A percentile compares a stretch with the other conserved stretches of the same genome.
These are phyloP conservation scores for Leucocoprinus sp. DNA, from an alignment of 768 basidiomycete genomes.

Conservation along the genomic window DNA sequence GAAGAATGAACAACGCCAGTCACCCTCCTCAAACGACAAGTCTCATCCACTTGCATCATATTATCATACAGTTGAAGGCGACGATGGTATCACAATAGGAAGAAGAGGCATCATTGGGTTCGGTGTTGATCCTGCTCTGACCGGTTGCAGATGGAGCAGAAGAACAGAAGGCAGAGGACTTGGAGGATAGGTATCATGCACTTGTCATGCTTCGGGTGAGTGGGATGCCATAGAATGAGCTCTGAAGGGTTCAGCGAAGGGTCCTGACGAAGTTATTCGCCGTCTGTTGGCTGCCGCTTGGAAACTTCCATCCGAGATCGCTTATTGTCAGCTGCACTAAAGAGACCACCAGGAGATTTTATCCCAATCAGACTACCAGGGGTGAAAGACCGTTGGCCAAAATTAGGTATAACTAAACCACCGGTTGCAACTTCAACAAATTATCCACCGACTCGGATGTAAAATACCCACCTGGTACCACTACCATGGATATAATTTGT, in stretches of 20 bases:
- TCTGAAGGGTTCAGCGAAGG: constrained; percentile 55
- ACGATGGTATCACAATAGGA: constrained; percentile 62
- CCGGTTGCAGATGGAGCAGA: constrained; percentile 68
- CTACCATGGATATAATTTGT: constrained; percentile 62
- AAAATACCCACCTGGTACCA: constrained; percentile 20
- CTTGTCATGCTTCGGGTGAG: constrained; percentile 58
- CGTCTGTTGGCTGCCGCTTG: constrained; percentile 38
- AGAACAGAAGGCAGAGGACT: constrained; percentile 54
- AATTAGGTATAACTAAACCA: constrained; percentile 42
- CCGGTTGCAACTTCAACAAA: constrained; percentile 42
- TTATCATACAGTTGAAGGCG: constrained; percentile 51
- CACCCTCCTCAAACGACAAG: constrained; percentile 42
- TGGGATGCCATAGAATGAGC: constrained; percentile 54
- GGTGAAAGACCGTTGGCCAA: constrained; percentile 21
- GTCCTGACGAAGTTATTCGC: constrained; percentile 12
- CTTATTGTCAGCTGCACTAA: constrained; percentile 30
- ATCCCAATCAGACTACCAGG: constrained; percentile 46
- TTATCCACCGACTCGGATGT: constrained; percentile 58
- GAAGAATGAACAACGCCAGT: constrained; percentile 38
- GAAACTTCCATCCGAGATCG: constrained; percentile 51
- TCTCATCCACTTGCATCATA: constrained; percentile 47
- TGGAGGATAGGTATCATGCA: constrained; percentile 37
- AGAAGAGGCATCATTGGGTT: constrained; percentile 45
- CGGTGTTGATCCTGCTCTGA: constrained; percentile 42
- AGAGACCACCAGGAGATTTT: constrained; percentile 31